Base-by-base conservation (phyloP, 768 basidiomycete genomes). In the Agrocybe pediades region DNA sequence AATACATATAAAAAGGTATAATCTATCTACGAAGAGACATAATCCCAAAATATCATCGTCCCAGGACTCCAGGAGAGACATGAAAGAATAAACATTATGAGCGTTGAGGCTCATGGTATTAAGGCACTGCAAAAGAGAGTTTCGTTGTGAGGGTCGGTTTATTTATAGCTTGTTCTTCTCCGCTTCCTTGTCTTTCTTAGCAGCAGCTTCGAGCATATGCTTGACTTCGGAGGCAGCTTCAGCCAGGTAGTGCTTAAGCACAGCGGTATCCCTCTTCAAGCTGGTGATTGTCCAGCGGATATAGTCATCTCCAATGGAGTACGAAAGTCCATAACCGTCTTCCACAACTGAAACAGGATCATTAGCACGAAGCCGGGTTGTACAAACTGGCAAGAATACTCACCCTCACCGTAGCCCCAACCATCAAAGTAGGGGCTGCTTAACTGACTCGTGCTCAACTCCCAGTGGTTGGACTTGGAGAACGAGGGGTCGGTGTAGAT, bases 341-440 rank as follows among this genome's bases (percentile, higher is more conserved):
- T 85, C 80, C 0, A 97, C 95, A 24, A 98, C 95, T 90, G 36
- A 11, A 20, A 25, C 2, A 55, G 49, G 19, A 55, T 53, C 30
- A 50, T 8, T 5, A 41, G 16, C 11, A 7, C 13, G 16, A n/a
- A 46, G 53, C 42, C 0, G 60, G 26, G 36, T 13, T 6, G n/a
- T n/a, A 23, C 41, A 7, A 26, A 50, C 51, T 21, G 48, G 49
- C 36, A 21, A 54, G 27, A 16, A 40, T 30, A 69, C 80, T 58
- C 54, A 92, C 91, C 91, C 81, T 96, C 92, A 7, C 95, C 94
- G 66, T 98, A 98, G 13, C 96, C 97, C 96, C 96, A 98, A 19
- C 94, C 94, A 61, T 95, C 92, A 27, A 99, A 75, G 68, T 80
- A 95, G 46, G 77, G 78, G 41, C 84, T 87, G 46, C 86, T 88